A percentile compares a stretch with the other conserved stretches of the same genome.
Evolutionary conservation across 2,329 filamentous ascomycete species (phyloP).

Genomic region (Colletotrichum noveboracense): DNA sequence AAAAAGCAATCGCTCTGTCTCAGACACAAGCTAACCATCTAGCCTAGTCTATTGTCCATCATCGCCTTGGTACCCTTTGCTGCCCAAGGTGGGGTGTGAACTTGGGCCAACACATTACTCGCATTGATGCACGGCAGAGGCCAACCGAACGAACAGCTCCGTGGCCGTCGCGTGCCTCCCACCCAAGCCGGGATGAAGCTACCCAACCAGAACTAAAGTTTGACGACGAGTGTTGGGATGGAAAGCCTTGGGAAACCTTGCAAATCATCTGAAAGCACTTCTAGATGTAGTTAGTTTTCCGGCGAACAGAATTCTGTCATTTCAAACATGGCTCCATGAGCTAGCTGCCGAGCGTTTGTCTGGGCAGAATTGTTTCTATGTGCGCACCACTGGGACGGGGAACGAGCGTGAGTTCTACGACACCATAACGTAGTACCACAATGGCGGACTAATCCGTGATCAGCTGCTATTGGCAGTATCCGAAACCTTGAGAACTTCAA

Average conservation of each 20-base stretch:
- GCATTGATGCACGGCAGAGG: not conserved
- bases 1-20: rapidly evolving
- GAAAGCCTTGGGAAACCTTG: not conserved
- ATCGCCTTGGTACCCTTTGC: not conserved
- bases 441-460: not conserved
- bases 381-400: not conserved
- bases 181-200: not conserved
- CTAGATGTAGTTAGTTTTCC: not conserved
- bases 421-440: not conserved
- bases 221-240: not conserved
- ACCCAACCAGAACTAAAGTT: not conserved
- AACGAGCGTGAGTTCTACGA: not conserved
- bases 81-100: not conserved
- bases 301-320: not conserved
- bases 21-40: not conserved
- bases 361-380: not conserved
- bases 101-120: not conserved
- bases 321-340: not conserved
- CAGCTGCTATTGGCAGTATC: rapidly evolving
- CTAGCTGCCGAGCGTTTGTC: not conserved
- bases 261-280: not conserved
- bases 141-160: not conserved
- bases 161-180: not conserved
- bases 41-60: rapidly evolving
- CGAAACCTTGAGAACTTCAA: not conserved